Conservation (phyloP, 2,329 filamentous ascomycete genomes). For the Nemania abortiva region DNA sequence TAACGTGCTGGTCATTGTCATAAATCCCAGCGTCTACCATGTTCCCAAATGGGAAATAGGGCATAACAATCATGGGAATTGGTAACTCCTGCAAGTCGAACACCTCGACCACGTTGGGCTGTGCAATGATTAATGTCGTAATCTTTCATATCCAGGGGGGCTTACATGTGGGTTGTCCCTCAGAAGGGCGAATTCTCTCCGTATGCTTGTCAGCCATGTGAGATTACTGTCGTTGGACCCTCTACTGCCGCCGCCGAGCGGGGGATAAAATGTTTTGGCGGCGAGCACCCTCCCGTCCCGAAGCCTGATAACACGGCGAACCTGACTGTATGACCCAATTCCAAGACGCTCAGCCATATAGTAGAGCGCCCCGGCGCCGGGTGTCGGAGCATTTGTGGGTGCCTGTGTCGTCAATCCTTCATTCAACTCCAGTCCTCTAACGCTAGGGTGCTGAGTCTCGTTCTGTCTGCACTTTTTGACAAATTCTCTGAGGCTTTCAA, state of each 20-base stretch:
- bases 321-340: neutral
- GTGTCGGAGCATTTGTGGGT: neutral
- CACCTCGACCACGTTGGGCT: constrained; percentile 2
- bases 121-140: neutral
- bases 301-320: neutral
- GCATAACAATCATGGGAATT: neutral
- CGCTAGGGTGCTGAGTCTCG: neutral
- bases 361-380: neutral
- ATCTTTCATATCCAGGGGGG: neutral
- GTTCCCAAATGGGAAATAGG: neutral
- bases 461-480: neutral
- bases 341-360: neutral
- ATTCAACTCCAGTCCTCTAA: neutral
- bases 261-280: neutral
- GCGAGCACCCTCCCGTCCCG: neutral
- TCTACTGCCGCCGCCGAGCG: neutral
- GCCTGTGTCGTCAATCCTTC: neutral
- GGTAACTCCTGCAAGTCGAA: neutral
- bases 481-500: neutral
- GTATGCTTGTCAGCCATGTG: neutral
- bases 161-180: constrained; percentile 5
- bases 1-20: neutral
- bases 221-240: neutral
- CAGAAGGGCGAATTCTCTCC: neutral
- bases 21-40: neutral